Conservation (phyloP, 345 rosid genomes). For the Linum usitatissimum region DNA sequence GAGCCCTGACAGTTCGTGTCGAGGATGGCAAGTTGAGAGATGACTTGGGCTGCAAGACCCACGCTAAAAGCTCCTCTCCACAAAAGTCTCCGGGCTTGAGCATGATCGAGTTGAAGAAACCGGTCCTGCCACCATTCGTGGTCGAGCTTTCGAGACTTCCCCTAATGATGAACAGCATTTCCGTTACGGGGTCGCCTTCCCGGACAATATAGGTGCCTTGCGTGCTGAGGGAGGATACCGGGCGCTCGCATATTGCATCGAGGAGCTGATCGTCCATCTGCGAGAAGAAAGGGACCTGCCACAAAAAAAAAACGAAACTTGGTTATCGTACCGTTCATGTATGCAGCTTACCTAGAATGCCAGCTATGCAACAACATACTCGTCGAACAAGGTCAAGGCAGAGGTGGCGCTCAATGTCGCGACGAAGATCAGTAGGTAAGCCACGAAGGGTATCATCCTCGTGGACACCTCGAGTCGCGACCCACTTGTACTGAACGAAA, state of each 20-base stretch:
- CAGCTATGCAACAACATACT: conserved; percentile 32
- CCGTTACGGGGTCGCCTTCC: conserved; percentile 55
- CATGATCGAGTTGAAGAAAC: conserved; percentile 47
- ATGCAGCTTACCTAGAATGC: no score
- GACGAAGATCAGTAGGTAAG: conserved; percentile 84
- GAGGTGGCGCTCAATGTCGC: conserved; percentile 75
- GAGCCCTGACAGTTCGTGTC: conserved; percentile 47
- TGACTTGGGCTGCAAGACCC: conserved; percentile 53
- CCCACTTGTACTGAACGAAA: conserved; percentile 80
- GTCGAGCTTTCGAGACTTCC: conserved; percentile 55
- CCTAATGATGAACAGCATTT: conserved; percentile 49
- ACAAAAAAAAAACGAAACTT: not conserved
- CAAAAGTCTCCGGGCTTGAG: conserved; percentile 54
- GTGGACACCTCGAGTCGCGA: conserved; percentile 82
- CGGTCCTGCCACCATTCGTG: conserved; percentile 55
- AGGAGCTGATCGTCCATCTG: conserved; percentile 59
- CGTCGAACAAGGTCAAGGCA: conserved; percentile 90
- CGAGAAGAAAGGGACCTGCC: conserved; percentile 53
- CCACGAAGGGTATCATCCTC: conserved; percentile 68
- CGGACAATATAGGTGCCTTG: conserved; percentile 51
- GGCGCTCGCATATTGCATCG: conserved; percentile 57
- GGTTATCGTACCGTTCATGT: not conserved
- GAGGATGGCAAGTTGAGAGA: conserved; percentile 45
- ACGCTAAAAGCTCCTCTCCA: conserved; percentile 61
- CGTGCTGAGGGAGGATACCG: conserved; percentile 44